Percentiles rank a stretch among this genome's conserved stretches.
Conservation (phyloP, 2,329 filamentous ascomycete genomes). For the Calonectria honghensis region DNA sequence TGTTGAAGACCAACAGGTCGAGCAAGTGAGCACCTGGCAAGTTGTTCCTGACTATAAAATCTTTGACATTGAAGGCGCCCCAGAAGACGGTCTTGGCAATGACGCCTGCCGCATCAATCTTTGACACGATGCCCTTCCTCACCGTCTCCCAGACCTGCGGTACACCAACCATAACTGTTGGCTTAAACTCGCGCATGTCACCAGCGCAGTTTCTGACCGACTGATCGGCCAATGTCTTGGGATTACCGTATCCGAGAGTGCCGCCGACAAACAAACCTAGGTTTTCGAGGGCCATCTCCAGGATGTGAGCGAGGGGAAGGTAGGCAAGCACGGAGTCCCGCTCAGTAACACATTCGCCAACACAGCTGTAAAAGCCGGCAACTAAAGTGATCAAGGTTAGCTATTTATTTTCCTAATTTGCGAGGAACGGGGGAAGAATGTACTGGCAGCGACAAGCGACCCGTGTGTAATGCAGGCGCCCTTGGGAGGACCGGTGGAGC, state of each 20-base stretch:
- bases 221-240: constrained; percentile 88
- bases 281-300: constrained; percentile 97
- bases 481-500: constrained; percentile 91
- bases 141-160: constrained; percentile 98
- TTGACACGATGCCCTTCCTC: constrained; percentile 90
- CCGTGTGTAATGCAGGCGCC: constrained; percentile 90
- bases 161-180: constrained; percentile 93
- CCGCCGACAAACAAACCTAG: constrained; percentile 90
- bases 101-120: constrained; percentile 81
- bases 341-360: constrained; percentile 85
- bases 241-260: constrained; percentile 93
- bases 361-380: constrained; percentile 85
- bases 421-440: constrained; percentile 58
- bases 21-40: constrained; percentile 82
- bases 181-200: constrained; percentile 92
- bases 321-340: constrained; percentile 90
- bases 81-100: constrained; percentile 86
- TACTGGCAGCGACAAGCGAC: constrained; percentile 82
- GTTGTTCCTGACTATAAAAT: constrained; percentile 73
- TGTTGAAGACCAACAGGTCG: constrained; percentile 90
- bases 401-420: constrained; percentile 30
- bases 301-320: constrained; percentile 93
- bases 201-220: constrained; percentile 92
- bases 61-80: constrained; percentile 76
- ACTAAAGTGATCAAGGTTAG: constrained; percentile 63